Base-by-base conservation (phyloP, 2,329 filamentous ascomycete genomes). In the Aspergillus fumigatus region DNA sequence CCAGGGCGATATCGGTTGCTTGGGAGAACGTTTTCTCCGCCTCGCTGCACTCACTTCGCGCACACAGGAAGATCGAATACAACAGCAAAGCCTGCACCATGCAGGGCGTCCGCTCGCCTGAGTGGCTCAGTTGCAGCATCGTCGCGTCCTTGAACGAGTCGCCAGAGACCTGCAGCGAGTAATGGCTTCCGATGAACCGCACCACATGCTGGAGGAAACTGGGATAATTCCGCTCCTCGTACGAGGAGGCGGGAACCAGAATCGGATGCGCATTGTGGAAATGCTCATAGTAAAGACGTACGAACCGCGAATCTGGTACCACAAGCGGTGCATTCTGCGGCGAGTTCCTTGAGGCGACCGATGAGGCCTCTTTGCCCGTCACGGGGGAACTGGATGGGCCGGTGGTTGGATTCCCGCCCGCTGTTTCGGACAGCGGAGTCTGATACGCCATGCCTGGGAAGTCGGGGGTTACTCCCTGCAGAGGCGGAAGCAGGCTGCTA, bases 1-100 rank as follows among this genome's bases (percentile, higher is more conserved):
- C 84, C 11, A 94, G 71, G 1, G 90, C 89, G 38, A 92, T 75
- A 4, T 84, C 80, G 66, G 90, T 86, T 4, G 84, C 86, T 35
- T 86, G 82, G 3, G 78, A 77, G 14, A 96, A 82, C 0, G 67
- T 65, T 25, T 60, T 50, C 48, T 70, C 65, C 6, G 73, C 72
- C 54, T 71, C 65, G n/a, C 62, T 48, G 51, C 63, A 64, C 54
- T 74, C 72, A n/a, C 65, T 66, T 0, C 72, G 67, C 10, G 71
- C 70, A 50, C 70, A 72, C 10, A 70, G 59, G 2, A 67, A 63
- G 50, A 75, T 73, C 2, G 71, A 68, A 51, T 69, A 75, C 11
- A 76, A 60, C 3, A 76, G 53, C 56, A 68, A 65, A 6, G 70
- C 73, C 56, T 76, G 73, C 4, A 75, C 73, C 63, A 72, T 73